Evolutionary conservation across 192 early-diverging fungal species (phyloP), one percentile per base, ranked within the genome.

Genomic region (Coemansia sp.): DNA sequence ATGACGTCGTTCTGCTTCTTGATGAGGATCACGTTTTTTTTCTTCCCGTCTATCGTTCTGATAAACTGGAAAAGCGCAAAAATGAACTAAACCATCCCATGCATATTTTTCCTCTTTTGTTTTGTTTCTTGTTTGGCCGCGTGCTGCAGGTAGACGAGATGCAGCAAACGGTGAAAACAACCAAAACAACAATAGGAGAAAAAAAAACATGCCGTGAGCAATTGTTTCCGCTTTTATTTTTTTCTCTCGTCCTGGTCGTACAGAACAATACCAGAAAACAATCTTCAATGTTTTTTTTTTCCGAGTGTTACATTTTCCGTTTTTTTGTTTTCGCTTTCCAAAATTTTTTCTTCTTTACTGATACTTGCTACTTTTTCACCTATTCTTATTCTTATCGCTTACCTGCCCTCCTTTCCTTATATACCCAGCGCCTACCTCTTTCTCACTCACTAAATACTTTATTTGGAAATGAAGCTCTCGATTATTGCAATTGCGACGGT

Each of bases 391-490:
- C 45, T 48, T 48, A 48, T 48, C 45, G 45, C 45, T 12, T 48
- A 12, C 4, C 39, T 41, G 9, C 39, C 39, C 12, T 48, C 45
- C 45, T 48, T 12, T 15, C 45, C 8, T 48, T 48, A 48, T 48
- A 15, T 48, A 8, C 3, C 5, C 12, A 8, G 45, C 45, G 33
- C 14, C 20, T 6, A 39, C 33, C 11, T 56, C 41, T 67, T 20
- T 39, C 8, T 57, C 36, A n/a, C 11, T 67, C 12, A 41, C 37
- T 55, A 20, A 55, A 18, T 9, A 9, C 54, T 22, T 58, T 38
- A 39, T 41, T 20, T 2, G 14, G 38, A 20, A 41, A 77, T 77
- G 75, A 83, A 83, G 54, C 37, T 74, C 53, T 77, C 72, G 4
- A 58, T 62, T 37, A 45, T 76, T 51, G 71, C 72, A 8, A 52